phyloP scores from a whole-genome alignment of 2,329 filamentous ascomycete genomes.

The Xylariaceae sp. region DNA sequence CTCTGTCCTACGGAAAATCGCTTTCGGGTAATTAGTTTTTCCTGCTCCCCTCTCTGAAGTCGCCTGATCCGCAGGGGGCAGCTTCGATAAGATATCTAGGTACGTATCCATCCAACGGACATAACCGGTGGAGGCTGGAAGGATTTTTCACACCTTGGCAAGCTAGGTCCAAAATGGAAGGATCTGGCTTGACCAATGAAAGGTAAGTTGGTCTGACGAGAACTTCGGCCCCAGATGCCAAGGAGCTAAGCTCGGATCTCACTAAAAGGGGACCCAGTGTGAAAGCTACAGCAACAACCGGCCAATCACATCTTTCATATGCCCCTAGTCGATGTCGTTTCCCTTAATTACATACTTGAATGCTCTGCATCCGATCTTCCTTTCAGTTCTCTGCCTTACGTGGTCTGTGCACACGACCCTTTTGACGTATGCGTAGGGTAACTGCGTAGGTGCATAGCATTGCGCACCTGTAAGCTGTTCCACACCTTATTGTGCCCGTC shows the following conservation, averaged over 20 bases:
- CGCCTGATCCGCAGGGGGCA: no score
- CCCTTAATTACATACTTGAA: slow-evolving; percentile 17
- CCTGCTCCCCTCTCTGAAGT: neutral
- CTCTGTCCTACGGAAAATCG: no score
- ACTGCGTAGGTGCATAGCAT: neutral
- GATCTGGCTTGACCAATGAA: slow-evolving; percentile 11
- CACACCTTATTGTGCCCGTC: slow-evolving; percentile 10
- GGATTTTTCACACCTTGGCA: slow-evolving; percentile 8
- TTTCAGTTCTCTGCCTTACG: slow-evolving; percentile 11
- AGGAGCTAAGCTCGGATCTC: slow-evolving; percentile 13
- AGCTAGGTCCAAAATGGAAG: slow-evolving; percentile 5
- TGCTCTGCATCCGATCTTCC: slow-evolving; percentile 21
- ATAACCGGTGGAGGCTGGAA: slow-evolving; percentile 21
- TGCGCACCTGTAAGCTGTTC: slow-evolving; percentile 13
- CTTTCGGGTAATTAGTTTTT: neutral
- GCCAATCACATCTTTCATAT: slow-evolving; percentile 17
- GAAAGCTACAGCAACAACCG: slow-evolving; percentile 9
- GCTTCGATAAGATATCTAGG: no score
- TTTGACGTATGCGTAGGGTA: neutral
- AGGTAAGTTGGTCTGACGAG: slow-evolving; percentile 12
- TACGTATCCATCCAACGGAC: no score
- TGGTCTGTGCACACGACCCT: slow-evolving; percentile 15
- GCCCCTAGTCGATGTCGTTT: slow-evolving; percentile 7
- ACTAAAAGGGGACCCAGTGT: slow-evolving; percentile 4
- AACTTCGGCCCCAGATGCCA: slow-evolving; percentile 25